Conservation (phyloP, 2,329 filamentous ascomycete genomes). For the Ceratocystis variospora region DNA sequence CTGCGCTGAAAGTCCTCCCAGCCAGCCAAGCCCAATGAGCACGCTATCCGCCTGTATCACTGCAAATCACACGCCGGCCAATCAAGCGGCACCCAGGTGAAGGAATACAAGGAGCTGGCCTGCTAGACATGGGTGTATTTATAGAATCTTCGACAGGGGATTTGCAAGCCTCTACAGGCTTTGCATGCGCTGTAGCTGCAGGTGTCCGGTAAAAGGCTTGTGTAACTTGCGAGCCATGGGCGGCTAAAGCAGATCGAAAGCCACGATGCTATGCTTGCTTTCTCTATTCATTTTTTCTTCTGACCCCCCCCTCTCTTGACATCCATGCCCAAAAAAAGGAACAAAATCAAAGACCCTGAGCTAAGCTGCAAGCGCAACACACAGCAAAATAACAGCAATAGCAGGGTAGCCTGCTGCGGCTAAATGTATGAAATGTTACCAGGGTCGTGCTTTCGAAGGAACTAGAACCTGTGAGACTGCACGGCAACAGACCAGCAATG, state of each 20-base stretch:
- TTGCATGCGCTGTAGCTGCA: not conserved
- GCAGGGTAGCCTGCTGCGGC: too few relatives aligned
- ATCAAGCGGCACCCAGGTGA: not conserved
- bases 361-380: too few relatives aligned
- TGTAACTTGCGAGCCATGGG: not conserved
- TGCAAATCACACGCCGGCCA: not conserved
- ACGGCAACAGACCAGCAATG: not conserved
- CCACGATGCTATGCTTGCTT: too few relatives aligned
- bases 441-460: not conserved
- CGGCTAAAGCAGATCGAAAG: not conserved
- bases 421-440: not conserved
- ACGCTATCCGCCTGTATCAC: slow-evolving; percentile 5
- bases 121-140: not conserved
- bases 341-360: too few relatives aligned
- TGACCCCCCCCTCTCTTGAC: too few relatives aligned
- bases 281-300: too few relatives aligned
- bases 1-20: too few relatives aligned
- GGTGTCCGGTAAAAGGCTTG: not conserved
- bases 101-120: not conserved
- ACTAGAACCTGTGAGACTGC: not conserved
- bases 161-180: not conserved
- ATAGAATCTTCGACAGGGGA: not conserved
- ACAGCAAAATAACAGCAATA: too few relatives aligned
- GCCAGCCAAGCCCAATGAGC: not conserved
- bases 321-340: too few relatives aligned